Evolutionary conservation across 441 rosid genomes (phyloP).

Genomic region (Populus hybrid): DNA sequence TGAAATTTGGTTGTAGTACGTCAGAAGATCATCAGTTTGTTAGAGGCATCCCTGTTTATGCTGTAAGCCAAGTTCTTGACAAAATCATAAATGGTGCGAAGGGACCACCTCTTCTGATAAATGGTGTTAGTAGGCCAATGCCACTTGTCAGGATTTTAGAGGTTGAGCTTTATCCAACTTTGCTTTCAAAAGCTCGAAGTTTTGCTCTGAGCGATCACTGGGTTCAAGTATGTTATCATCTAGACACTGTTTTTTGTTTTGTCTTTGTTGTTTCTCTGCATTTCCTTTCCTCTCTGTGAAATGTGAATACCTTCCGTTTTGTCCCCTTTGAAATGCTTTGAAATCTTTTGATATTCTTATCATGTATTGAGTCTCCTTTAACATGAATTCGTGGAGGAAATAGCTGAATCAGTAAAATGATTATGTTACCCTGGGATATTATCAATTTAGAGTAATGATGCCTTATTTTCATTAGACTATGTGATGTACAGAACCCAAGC

Average conservation of each 20-base stretch:
- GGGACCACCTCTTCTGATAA: conserved; percentile 76
- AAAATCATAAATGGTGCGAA: conserved; percentile 67
- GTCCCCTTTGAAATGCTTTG: not conserved
- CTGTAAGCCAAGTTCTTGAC: conserved; percentile 73
- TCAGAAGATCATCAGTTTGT: conserved; percentile 93
- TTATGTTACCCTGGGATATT: not conserved
- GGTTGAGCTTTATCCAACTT: conserved; percentile 81
- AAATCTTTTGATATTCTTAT: no score
- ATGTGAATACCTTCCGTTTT: not conserved
- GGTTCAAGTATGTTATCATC: conserved; percentile 67
- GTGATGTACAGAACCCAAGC: not conserved
- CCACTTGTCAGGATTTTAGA: conserved; percentile 89
- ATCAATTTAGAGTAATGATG: not conserved
- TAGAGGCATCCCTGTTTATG: conserved; percentile 81
- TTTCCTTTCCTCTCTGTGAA: not conserved
- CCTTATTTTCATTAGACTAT: not conserved
- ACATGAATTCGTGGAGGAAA: not conserved
- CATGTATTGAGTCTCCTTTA: not conserved
- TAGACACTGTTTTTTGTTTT: not conserved
- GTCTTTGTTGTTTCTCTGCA: not conserved
- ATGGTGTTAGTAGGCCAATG: conserved; percentile 84
- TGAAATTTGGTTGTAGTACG: conserved; percentile 61
- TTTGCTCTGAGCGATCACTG: conserved; percentile 84
- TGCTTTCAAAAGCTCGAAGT: conserved; percentile 95
- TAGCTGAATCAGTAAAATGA: not conserved